Conservation (phyloP, 2,329 filamentous ascomycete species). For the Proliferodiscus dingleyae region DNA sequence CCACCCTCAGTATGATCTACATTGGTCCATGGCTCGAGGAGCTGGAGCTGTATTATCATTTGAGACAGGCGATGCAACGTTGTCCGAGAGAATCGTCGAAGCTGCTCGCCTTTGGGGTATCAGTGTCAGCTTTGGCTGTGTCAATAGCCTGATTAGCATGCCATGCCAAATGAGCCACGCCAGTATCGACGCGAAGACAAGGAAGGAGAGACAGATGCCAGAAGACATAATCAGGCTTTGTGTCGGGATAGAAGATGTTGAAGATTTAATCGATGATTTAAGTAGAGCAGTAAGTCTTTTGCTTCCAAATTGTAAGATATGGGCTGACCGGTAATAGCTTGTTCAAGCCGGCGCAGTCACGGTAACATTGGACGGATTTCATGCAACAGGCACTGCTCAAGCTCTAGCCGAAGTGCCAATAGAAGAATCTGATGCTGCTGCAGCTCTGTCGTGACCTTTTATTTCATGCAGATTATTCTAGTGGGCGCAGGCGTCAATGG, state of each 20-base stretch:
- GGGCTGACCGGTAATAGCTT: constrained; percentile 48
- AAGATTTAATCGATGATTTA: constrained; percentile 90
- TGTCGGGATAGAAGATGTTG: constrained; percentile 89
- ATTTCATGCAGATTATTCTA: constrained; percentile 2
- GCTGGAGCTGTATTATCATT: constrained; percentile 93
- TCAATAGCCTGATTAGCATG: constrained; percentile 99
- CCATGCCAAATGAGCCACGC: constrained; percentile 99
- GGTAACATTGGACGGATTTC: constrained; percentile 77
- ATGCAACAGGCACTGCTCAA: constrained; percentile 43
- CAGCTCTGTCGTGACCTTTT: constrained; percentile 14
- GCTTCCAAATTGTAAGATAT: constrained; percentile 7
- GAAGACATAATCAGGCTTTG: constrained; percentile 95
- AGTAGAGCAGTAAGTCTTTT: constrained; percentile 71
- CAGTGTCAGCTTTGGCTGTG: constrained; percentile 94
- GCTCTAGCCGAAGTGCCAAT: constrained; percentile 26
- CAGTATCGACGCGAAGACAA: constrained; percentile 92
- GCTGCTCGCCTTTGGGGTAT: constrained; percentile 89
- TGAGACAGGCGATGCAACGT: constrained; percentile 78
- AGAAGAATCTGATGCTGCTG: constrained; percentile 26
- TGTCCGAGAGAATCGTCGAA: constrained; percentile 93
- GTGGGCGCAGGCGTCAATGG: constrained; percentile 16
- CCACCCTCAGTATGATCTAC: constrained; percentile 92
- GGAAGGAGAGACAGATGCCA: constrained; percentile 83
- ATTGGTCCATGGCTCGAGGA: constrained; percentile 92
- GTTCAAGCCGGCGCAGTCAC: constrained; percentile 92